Evolutionary conservation across 1,284 basidiomycete genomes (phyloP), one percentile per base, ranked within the genome.

Genomic region (Trichosporon faecale): DNA sequence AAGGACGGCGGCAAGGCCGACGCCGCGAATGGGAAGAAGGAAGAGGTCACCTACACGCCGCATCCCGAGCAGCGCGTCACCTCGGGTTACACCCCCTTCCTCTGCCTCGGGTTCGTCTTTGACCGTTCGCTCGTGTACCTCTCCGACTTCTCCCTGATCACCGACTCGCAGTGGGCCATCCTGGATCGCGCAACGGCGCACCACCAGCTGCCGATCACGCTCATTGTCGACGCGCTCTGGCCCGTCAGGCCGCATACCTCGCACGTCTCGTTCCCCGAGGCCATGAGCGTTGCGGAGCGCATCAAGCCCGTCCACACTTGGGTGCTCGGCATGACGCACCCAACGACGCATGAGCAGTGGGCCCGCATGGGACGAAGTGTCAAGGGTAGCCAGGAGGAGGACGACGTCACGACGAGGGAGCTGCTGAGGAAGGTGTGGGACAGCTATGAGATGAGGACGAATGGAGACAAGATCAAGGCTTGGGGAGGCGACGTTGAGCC

Each of bases 221-320:
- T 84, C 40, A 77, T 85, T 33, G 76, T 84, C 60, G 84, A 85
- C 74, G 75, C 78, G 21, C 76, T 85, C 7, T 82, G 79, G 74
- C 79, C 81, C 2, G 63, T 80, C 18, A 65, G 74, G 40, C 66
- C 74, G 0, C 83, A 84, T 68, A 67, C 76, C 3, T 81, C 79
- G 2, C 84, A 85, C 70, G 80, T 82, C 61, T 79, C 78, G 21
- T 76, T 83, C 69, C 66, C 76, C 3, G 77, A 83, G 71, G 80
- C 83, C 2, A 74, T 84, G 46, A 67, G 66, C 5, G 74, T 79
- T 29, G 75, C 81, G 12, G 70, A 80, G 25, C 73, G 77, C 5
- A 67, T 84, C 31, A 72, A 76, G 35, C 75, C 84, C 2, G 18
- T 55, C 6, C 74, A 73, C 46, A 84, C 84, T n/a, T 82, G 79